phyloP scores from a whole-genome alignment of 2,329 filamentous ascomycete species.

The Aspergillus tanneri region DNA sequence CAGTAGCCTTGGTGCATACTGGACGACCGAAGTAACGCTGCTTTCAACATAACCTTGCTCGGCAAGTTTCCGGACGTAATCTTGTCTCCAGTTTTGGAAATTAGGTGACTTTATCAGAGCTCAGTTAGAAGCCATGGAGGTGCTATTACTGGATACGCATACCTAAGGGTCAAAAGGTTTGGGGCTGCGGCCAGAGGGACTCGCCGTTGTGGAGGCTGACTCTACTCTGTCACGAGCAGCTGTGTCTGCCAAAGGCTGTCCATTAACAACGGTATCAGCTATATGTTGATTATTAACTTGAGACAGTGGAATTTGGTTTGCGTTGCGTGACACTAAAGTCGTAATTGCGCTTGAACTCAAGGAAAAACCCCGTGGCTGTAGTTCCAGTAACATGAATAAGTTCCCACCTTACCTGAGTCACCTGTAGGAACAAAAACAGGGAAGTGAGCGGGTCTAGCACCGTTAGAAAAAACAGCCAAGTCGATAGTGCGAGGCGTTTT shows the following conservation, averaged over 20 bases:
- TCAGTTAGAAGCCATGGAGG: neutral
- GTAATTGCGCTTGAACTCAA: slow-evolving; percentile 16
- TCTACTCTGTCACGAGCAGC: slow-evolving; percentile 5
- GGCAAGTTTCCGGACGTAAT: slow-evolving; percentile 6
- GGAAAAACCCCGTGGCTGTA: slow-evolving; percentile 11
- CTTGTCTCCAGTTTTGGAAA: slow-evolving; percentile 4
- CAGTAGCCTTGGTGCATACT: too few relatives aligned
- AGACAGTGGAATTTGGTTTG: neutral
- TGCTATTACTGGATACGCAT: neutral
- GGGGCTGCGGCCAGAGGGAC: neutral
- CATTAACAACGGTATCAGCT: neutral
- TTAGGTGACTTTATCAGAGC: neutral
- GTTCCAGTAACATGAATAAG: slow-evolving; percentile 15
- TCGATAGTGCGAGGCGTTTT: too few relatives aligned
- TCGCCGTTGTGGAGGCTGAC: slow-evolving; percentile 1
- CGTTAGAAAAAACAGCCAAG: too few relatives aligned
- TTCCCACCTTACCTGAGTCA: slow-evolving; percentile 20
- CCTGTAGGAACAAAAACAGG: slow-evolving; percentile 10
- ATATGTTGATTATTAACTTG: neutral
- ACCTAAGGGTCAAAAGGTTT: slow-evolving; percentile 5
- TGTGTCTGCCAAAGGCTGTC: neutral
- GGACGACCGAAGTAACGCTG: too few relatives aligned
- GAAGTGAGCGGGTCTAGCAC: too few relatives aligned
- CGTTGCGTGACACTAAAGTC: neutral
- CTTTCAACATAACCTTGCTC: neutral